Evolutionary conservation across 352 stramenopile species (phyloP).

Genomic region (Nothophytophthora sp.): DNA sequence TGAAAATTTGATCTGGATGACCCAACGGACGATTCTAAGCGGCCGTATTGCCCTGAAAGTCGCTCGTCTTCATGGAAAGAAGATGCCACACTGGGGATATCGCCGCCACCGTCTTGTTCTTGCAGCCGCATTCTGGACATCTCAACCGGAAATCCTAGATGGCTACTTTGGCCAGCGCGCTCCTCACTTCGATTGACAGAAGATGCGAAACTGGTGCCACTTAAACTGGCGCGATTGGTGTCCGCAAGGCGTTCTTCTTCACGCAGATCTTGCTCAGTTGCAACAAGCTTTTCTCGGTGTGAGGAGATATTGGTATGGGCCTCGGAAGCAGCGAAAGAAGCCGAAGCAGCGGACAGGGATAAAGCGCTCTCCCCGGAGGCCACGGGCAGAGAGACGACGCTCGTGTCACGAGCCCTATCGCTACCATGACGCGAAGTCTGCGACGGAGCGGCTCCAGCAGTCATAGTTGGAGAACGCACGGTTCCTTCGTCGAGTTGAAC

Average conservation of each 20-base stretch:
- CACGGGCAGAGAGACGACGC: not conserved
- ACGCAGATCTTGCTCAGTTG: not conserved
- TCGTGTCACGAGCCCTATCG: not conserved
- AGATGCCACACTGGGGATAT: not conserved
- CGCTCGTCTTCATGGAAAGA: not conserved
- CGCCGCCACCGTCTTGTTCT: not conserved
- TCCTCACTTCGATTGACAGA: not conserved
- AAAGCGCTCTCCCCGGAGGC: constrained; percentile 1
- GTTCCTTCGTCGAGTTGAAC: constrained; percentile 1
- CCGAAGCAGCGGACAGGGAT: not conserved
- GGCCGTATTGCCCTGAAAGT: not conserved
- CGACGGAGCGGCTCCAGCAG: not conserved
- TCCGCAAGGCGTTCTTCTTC: not conserved
- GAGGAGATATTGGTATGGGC: not conserved
- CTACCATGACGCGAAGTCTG: not conserved
- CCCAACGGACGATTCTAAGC: not conserved
- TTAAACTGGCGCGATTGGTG: not conserved
- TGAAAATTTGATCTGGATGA: constrained; percentile 4
- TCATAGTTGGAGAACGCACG: not conserved
- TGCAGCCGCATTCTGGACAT: not conserved
- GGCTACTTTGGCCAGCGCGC: not conserved
- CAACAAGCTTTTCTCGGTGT: not conserved
- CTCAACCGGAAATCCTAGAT: not conserved
- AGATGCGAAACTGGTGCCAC: not conserved
- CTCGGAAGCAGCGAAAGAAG: not conserved